Evolutionary conservation across 805 yeast species (phyloP).

Genomic region (Pachysolen tannophilus): DNA sequence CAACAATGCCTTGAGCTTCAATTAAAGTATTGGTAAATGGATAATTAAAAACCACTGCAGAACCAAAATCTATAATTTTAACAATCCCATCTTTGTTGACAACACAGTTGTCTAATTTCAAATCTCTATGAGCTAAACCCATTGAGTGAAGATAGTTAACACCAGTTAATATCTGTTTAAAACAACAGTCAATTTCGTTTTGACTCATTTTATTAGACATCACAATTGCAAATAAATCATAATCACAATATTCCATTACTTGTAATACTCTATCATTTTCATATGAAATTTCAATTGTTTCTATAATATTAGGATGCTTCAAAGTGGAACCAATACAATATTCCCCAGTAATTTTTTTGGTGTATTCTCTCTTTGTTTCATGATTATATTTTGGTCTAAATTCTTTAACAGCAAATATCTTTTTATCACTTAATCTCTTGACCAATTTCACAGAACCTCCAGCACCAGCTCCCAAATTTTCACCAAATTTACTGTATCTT

Average conservation of each 20-base stretch:
- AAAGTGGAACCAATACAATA: conserved; percentile 90
- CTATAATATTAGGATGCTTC: conserved; percentile 83
- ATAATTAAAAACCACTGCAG: conserved; percentile 85
- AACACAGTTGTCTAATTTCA: conserved; percentile 90
- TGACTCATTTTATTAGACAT: conserved; percentile 85
- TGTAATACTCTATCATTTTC: conserved; percentile 83
- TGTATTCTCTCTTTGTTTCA: conserved; percentile 78
- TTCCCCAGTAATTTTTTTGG: conserved; percentile 88
- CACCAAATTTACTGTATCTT: conserved; percentile 76
- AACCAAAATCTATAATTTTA: conserved; percentile 87
- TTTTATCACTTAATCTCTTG: conserved; percentile 54
- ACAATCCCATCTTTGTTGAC: conserved; percentile 76
- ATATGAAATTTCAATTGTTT: conserved; percentile 85
- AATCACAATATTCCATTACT: conserved; percentile 93
- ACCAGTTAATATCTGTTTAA: conserved; percentile 79
- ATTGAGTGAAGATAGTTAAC: conserved; percentile 72
- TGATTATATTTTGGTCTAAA: conserved; percentile 68
- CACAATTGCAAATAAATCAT: conserved; percentile 86
- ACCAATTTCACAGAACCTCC: conserved; percentile 85
- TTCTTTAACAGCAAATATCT: conserved; percentile 87
- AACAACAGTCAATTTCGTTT: conserved; percentile 80
- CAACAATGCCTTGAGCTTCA: conserved; percentile 79
- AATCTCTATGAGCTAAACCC: conserved; percentile 88
- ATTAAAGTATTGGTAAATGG: conserved; percentile 70
- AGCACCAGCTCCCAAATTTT: conserved; percentile 88